Percentiles rank a stretch among this genome's conserved stretches.
phyloP scores from a whole-genome alignment of 2,329 filamentous ascomycete genomes.

The Cytospora chrysosperma region DNA sequence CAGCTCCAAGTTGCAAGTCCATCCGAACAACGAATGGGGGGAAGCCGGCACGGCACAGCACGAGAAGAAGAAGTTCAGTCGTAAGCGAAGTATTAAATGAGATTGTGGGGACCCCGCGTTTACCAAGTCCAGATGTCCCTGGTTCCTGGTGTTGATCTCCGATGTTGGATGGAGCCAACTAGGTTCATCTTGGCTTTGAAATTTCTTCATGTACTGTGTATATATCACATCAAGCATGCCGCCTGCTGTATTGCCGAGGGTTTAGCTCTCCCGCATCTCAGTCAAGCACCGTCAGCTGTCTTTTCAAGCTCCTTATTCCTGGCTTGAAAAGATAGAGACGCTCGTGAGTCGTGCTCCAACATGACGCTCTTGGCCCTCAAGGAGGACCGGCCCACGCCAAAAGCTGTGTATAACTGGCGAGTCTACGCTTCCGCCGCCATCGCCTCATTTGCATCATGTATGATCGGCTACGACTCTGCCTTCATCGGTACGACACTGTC shows the following conservation, averaged over 20 bases:
- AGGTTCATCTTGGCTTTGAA: background rate
- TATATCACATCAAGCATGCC: conserved; percentile 18
- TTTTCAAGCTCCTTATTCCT: background rate
- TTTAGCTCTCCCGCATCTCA: background rate
- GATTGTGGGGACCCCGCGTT: conserved; percentile 22
- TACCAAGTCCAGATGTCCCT: conserved; percentile 6
- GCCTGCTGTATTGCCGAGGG: background rate
- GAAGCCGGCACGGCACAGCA: background rate
- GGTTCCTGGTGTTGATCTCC: background rate
- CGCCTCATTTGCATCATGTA: conserved; percentile 56
- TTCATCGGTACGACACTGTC: conserved; percentile 78
- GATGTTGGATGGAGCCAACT: conserved; percentile 8
- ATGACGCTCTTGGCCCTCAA: conserved; percentile 48
- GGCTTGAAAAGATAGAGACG: background rate
- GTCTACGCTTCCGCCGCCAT: conserved; percentile 54
- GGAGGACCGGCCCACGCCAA: conserved; percentile 57
- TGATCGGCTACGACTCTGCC: conserved; percentile 65
- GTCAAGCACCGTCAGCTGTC: background rate
- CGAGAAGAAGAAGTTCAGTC: too few relatives aligned
- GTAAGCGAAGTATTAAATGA: too few relatives aligned
- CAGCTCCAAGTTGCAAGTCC: conserved; percentile 20
- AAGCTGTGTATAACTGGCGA: conserved; percentile 60
- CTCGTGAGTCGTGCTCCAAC: conserved; percentile 15
- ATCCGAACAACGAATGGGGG: conserved; percentile 7
- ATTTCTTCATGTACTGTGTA: conserved; percentile 23